Percentiles rank a stretch among this genome's conserved stretches.
Conservation (phyloP, 371 early-diverging fungal genomes). For the Rhizopus delemar region DNA sequence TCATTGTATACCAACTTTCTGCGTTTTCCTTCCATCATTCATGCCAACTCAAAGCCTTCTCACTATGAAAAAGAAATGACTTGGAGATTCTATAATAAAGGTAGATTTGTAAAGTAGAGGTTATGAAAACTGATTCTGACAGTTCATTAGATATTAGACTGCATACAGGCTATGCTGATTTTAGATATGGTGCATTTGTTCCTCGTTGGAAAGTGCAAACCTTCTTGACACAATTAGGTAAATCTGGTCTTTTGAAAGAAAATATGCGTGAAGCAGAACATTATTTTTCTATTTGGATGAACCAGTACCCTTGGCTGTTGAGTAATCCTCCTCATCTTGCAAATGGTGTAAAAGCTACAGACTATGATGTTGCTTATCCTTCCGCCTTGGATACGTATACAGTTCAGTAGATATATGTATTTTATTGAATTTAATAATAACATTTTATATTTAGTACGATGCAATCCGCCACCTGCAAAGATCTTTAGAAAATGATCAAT, state of each 20-base stretch:
- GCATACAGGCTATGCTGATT: constrained; percentile 64
- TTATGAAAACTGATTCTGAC: background rate
- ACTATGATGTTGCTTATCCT: constrained; percentile 17
- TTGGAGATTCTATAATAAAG: constrained; percentile 50
- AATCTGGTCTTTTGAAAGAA: constrained; percentile 52
- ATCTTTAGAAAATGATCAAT: constrained; percentile 43
- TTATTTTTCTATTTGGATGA: constrained; percentile 68
- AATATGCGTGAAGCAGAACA: constrained; percentile 55
- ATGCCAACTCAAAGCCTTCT: constrained; percentile 59
- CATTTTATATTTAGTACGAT: constrained; percentile 43
- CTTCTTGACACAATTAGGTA: constrained; percentile 57
- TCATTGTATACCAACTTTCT: constrained; percentile 64
- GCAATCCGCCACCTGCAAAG: constrained; percentile 53
- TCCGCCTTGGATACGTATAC: constrained; percentile 22
- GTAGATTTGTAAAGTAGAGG: background rate
- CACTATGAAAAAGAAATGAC: constrained; percentile 57
- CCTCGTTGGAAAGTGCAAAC: constrained; percentile 49
- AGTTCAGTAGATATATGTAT: constrained; percentile 5
- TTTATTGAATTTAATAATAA: background rate
- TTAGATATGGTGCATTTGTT: constrained; percentile 61
- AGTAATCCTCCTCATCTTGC: constrained; percentile 43
- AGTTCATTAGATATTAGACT: constrained; percentile 37
- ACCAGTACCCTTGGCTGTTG: constrained; percentile 67
- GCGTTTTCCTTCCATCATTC: constrained; percentile 56
- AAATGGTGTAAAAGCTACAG: constrained; percentile 19